Base-by-base conservation (phyloP, 2,329 filamentous ascomycete genomes). In the Diaporthe citri region DNA sequence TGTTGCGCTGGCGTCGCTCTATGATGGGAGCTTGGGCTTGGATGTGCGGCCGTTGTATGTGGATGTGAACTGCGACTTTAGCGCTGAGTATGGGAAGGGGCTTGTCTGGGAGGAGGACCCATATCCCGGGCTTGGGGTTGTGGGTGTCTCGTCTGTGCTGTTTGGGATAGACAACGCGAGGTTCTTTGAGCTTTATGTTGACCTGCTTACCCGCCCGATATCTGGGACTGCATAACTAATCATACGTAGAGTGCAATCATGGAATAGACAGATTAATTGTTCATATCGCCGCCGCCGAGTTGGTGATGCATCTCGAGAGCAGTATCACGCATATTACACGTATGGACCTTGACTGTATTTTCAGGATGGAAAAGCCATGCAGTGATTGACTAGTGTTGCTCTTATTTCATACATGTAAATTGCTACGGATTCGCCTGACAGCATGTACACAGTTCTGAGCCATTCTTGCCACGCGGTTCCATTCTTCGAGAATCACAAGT, bases 121-220 rank as follows among this genome's bases (percentile, higher is more conserved):
- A 12, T 69, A 69, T 31, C 48, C 64, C 2, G 64, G 64, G 1
- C n/a, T 55, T 22, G 46, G 64, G 17, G 64, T 69, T 0, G 46
- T 69, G 48, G 48, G 48, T 20, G n/a, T 20, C 48, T 69, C 64
- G 3, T 69, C 64, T 13, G 64, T 69, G n/a, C 1, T 69, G 13
- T 69, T 69, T 55, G 64, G 48, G 64, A 25, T 69, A 9, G 64
- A 69, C 17, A 69, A 69, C 6, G 34, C 1, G n/a, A 51, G 64
- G 20, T 69, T 69, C 48, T 69, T 69, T 69, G 64, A 69, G 4
- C 48, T 69, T 31, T 69, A 69, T 41, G 64, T 69, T 22, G 64
- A 69, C 3, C 13, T 69, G 48, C 64, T 69, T 28, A 69, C 64
- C 1, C 31, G 48, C 1, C 48, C 46, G n/a, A 69, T 69, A 41